Percentiles rank a stretch among this genome's conserved stretches.
phyloP scores from a whole-genome alignment of 2,329 filamentous ascomycete genomes.

The Fusarium verrucosum region DNA sequence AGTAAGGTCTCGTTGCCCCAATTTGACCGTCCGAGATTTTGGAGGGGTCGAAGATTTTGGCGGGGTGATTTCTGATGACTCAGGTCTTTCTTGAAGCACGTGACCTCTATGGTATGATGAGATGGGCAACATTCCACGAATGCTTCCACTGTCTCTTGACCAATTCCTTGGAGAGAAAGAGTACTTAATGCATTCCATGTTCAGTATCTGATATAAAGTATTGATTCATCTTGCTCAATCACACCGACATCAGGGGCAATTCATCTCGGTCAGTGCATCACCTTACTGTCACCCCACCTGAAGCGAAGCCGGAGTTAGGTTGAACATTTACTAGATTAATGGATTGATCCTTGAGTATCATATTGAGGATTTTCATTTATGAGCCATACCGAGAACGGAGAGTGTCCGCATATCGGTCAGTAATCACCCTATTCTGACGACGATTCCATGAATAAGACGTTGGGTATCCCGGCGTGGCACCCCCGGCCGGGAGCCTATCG shows the following conservation, averaged over 20 bases:
- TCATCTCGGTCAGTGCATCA: conserved; percentile 4
- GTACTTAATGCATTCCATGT: background rate
- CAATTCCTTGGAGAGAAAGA: background rate
- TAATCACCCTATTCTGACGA: background rate
- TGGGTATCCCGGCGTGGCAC: conserved; percentile 1
- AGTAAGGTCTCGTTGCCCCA: conserved; percentile 36
- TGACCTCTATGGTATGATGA: conserved; percentile 14
- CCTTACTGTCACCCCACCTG: conserved; percentile 34
- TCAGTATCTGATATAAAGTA: background rate
- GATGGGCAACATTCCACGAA: conserved; percentile 4
- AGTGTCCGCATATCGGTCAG: conserved; percentile 1
- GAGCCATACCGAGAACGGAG: conserved; percentile 17
- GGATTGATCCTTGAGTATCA: background rate
- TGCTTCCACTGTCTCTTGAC: conserved; percentile 9
- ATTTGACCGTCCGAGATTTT: conserved; percentile 27
- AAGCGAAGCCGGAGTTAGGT: conserved; percentile 30
- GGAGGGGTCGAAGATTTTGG: conserved; percentile 44
- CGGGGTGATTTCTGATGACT: conserved; percentile 41
- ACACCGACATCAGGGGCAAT: background rate
- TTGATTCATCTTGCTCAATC: background rate
- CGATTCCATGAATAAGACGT: background rate
- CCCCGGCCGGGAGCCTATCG: conserved; percentile 8
- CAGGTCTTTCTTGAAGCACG: conserved; percentile 28
- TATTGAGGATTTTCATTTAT: background rate
- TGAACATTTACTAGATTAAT: background rate